A percentile compares a stretch with the other conserved stretches of the same genome.
Evolutionary conservation across 768 basidiomycete genomes (phyloP).

Genomic region (Rubroboletus satanas): DNA sequence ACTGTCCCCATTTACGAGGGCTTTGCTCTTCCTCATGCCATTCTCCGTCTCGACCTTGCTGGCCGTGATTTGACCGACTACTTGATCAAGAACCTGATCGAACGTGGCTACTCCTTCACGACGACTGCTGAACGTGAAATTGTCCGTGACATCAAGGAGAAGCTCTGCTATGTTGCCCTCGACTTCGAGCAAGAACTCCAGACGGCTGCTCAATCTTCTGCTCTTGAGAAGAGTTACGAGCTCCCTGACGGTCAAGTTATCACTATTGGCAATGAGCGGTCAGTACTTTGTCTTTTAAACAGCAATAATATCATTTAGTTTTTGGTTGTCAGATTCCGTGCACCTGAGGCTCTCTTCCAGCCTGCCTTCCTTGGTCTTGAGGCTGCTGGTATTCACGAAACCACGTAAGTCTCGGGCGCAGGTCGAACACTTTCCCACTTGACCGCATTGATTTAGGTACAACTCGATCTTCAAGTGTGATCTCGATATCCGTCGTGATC

Average conservation of each 20-base stretch:
- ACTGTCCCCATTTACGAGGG: constrained; percentile 97
- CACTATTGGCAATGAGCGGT: constrained; percentile 72
- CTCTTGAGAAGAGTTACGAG: constrained; percentile 91
- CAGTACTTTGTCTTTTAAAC: constrained; percentile 5
- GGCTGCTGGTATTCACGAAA: constrained; percentile 79
- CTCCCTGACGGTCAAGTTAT: constrained; percentile 93
- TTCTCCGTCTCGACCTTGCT: constrained; percentile 86
- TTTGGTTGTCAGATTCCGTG: constrained; percentile 43
- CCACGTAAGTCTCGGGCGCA: constrained; percentile 39
- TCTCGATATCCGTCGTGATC: constrained; percentile 50
- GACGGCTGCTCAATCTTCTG: constrained; percentile 84
- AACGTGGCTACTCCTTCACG: constrained; percentile 92
- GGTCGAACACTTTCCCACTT: not conserved
- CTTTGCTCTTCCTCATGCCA: constrained; percentile 90
- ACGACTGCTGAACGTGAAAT: constrained; percentile 93
- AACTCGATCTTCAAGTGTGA: constrained; percentile 69
- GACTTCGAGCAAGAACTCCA: constrained; percentile 94
- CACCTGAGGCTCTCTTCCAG: constrained; percentile 56
- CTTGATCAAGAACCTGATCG: constrained; percentile 80
- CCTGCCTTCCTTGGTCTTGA: constrained; percentile 64
- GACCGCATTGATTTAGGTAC: constrained; percentile 30
- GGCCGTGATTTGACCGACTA: constrained; percentile 89
- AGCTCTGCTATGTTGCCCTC: constrained; percentile 89
- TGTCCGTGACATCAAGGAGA: constrained; percentile 93
- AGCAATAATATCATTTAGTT: not conserved